A percentile compares a stretch with the other conserved stretches of the same genome.
These are phyloP conservation scores for Lithospermum erythrorhizon DNA, from an alignment of 257 asterid genomes.

Conservation along the genomic window DNA sequence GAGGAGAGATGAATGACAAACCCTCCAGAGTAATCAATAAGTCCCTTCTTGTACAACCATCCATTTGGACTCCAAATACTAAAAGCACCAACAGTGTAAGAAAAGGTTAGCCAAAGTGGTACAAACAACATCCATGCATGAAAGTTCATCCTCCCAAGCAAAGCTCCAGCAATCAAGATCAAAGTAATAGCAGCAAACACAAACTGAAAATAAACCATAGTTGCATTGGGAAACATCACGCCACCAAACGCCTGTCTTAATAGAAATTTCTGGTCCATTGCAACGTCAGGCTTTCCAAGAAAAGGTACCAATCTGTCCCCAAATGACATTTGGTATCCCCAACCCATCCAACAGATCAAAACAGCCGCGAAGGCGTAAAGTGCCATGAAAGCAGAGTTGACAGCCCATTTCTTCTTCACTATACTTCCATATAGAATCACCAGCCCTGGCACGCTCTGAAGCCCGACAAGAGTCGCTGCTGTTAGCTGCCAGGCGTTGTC, in stretches of 20 bases:
- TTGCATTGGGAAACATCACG: conserved; percentile 12
- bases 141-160: conserved; percentile 56
- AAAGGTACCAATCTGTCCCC: not conserved
- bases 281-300: not conserved
- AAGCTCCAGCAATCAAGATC: conserved; percentile 39
- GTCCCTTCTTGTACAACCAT: conserved; percentile 53
- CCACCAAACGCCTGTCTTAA: not conserved
- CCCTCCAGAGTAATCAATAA: conserved; percentile 55
- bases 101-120: conserved; percentile 55
- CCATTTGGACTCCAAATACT: conserved; percentile 62
- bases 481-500: not conserved
- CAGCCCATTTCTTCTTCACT: not conserved
- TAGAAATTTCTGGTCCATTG: not conserved
- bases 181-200: conserved; percentile 46
- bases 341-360: not conserved
- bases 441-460: not conserved
- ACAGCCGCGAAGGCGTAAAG: not conserved
- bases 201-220: conserved; percentile 60
- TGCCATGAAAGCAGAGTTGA: not conserved
- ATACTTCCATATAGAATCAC: not conserved
- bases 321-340: not conserved
- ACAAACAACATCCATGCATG: conserved; percentile 65
- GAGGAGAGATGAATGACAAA: conserved; percentile 63
- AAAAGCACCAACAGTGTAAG: conserved; percentile 57
- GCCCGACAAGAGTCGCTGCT: not conserved